Evolutionary conservation across 2,329 filamentous ascomycete genomes (phyloP).

Genomic region (Septoria petroselini): DNA sequence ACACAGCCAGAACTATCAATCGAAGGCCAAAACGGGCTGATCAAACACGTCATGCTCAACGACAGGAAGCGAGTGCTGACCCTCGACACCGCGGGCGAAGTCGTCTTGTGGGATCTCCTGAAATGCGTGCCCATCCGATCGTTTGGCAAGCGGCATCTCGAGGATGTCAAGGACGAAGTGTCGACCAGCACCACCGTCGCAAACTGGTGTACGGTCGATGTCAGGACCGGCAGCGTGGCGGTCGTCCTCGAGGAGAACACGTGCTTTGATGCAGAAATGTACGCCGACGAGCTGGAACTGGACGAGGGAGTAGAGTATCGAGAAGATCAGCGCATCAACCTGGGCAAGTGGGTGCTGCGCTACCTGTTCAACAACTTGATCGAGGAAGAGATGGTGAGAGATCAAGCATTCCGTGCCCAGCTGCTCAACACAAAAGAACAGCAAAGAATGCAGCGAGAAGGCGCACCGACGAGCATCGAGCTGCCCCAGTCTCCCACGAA

Average conservation of each 20-base stretch:
- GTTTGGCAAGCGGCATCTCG: conserved; percentile 91
- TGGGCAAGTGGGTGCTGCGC: conserved; percentile 92
- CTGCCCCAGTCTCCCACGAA: conserved; percentile 46
- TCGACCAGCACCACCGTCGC: conserved; percentile 87
- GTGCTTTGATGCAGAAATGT: conserved; percentile 96
- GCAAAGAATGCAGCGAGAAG: conserved; percentile 53
- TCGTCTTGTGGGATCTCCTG: conserved; percentile 90
- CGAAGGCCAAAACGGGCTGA: conserved; percentile 89
- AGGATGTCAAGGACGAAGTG: conserved; percentile 82
- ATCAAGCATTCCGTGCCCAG: conserved; percentile 68
- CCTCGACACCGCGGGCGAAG: conserved; percentile 89
- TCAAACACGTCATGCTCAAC: conserved; percentile 89
- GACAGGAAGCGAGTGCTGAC: conserved; percentile 87
- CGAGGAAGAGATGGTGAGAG: conserved; percentile 82
- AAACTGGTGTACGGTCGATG: conserved; percentile 95
- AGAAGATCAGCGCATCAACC: conserved; percentile 93
- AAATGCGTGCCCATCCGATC: conserved; percentile 81
- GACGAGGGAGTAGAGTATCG: conserved; percentile 74
- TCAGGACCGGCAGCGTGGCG: conserved; percentile 84
- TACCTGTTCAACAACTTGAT: conserved; percentile 88
- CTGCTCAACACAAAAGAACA: conserved; percentile 63
- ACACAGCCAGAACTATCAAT: conserved; percentile 57
- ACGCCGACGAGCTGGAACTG: conserved; percentile 80
- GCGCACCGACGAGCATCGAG: conserved; percentile 61
- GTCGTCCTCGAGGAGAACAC: conserved; percentile 91